These are phyloP conservation scores for Stagonosporopsis cucurbitacearum DNA, from an alignment of 2,329 filamentous ascomycete genomes.

Conservation along the genomic window DNA sequence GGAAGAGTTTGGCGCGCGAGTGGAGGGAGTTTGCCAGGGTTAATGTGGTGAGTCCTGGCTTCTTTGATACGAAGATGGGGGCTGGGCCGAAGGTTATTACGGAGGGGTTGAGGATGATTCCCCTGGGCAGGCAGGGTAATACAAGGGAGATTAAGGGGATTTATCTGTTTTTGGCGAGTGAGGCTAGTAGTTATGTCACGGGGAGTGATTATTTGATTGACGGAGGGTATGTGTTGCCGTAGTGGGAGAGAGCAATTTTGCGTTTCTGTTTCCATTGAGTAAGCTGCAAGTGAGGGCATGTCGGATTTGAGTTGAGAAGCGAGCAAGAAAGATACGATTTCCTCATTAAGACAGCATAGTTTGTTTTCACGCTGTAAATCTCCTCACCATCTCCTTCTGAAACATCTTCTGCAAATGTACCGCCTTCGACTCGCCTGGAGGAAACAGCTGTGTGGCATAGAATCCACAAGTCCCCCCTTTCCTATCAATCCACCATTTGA, in stretches of 20 bases:
- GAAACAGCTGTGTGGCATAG: constrained; percentile 34
- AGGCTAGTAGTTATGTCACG: constrained; percentile 76
- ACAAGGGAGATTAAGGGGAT: constrained; percentile 79
- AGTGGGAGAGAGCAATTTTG: neutral
- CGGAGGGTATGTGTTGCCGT: constrained; percentile 69
- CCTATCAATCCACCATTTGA: constrained; percentile 41
- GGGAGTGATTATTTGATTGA: constrained; percentile 77
- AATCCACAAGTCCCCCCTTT: constrained; percentile 32
- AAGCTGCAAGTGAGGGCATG: too few species aligned
- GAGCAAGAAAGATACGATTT: too few species aligned
- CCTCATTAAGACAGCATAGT: neutral
- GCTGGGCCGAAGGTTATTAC: constrained; percentile 67
- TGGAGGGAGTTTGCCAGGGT: constrained; percentile 72
- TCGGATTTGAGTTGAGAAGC: too few species aligned
- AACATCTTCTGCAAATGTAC: constrained; percentile 27
- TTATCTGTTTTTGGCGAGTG: constrained; percentile 80
- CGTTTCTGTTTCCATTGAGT: too few species aligned
- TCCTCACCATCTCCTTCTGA: constrained; percentile 25
- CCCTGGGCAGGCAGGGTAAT: constrained; percentile 75
- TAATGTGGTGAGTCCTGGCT: constrained; percentile 69
- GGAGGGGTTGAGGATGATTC: constrained; percentile 75
- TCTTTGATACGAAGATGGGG: constrained; percentile 69
- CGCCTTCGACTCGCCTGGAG: constrained; percentile 30
- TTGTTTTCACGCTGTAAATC: neutral
- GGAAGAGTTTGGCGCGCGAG: constrained; percentile 67